Evolutionary conservation across 2,329 filamentous ascomycete genomes (phyloP).

Genomic region (Aspergillus amoenus): DNA sequence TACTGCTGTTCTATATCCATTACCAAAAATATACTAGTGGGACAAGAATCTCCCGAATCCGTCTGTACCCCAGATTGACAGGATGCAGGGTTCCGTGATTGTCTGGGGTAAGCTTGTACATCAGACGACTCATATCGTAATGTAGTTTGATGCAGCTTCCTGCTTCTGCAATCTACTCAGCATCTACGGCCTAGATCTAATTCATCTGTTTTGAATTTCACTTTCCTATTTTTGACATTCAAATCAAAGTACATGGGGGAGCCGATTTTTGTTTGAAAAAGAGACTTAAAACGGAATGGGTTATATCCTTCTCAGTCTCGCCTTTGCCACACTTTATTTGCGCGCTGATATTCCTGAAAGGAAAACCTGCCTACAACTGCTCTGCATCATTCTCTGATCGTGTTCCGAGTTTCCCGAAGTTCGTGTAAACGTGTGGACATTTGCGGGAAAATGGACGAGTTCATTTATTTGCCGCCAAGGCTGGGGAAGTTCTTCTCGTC

Average conservation of each 20-base stretch:
- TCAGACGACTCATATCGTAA: not conserved
- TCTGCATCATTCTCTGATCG: constrained; percentile 7
- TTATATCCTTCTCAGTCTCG: constrained; percentile 14
- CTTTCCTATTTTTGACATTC: constrained; percentile 30
- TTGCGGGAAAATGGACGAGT: constrained; percentile 1
- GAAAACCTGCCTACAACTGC: constrained; percentile 4
- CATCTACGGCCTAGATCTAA: not conserved
- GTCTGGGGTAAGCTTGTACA: not conserved
- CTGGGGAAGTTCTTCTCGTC: constrained; percentile 50
- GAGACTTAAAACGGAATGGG: constrained; percentile 14
- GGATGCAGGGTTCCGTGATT: not conserved
- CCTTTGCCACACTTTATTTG: constrained; percentile 9
- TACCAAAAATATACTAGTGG: not conserved
- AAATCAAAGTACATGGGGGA: constrained; percentile 33
- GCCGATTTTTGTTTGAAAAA: constrained; percentile 14
- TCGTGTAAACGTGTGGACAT: not conserved
- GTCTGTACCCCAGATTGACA: not conserved
- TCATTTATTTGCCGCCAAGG: constrained; percentile 40
- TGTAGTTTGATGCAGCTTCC: not conserved
- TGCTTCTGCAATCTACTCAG: not conserved
- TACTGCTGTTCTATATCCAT: not conserved
- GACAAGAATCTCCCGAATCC: not conserved
- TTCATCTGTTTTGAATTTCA: constrained; percentile 19
- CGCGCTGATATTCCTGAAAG: not conserved
- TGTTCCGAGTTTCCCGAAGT: not conserved